phyloP scores from a whole-genome alignment of 768 basidiomycete species.

The Mycena indigotica region DNA sequence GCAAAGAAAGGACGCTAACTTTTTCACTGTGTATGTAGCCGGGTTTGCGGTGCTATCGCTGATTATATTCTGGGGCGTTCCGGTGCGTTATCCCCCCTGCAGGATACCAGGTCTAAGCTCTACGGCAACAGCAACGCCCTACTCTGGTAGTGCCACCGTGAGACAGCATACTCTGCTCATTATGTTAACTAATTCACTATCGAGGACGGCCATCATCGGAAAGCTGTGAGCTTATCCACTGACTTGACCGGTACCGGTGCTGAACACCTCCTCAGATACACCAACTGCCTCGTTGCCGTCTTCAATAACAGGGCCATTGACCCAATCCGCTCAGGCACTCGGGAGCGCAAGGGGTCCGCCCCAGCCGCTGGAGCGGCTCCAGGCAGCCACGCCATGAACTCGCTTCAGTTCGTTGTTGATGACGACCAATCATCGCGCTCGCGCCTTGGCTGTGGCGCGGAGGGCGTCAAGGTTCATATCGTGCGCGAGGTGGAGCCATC shows the following conservation, averaged over 20 bases:
- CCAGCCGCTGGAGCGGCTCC: no score
- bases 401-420: not conserved
- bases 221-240: no score
- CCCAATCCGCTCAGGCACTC: not conserved
- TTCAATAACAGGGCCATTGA: constrained; percentile 18
- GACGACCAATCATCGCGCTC: no score
- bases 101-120: no score
- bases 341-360: no score
- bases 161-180: not conserved
- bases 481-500: not conserved
- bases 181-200: no score
- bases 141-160: constrained; percentile 17
- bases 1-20: no score
- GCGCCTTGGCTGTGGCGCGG: not conserved
- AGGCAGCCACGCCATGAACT: not conserved
- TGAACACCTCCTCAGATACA: no score
- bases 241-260: no score
- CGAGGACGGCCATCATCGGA: constrained; percentile 15
- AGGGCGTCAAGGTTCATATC: not conserved
- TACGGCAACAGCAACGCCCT: constrained; percentile 2
- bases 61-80: constrained; percentile 12
- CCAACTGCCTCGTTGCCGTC: constrained; percentile 20
- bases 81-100: no score
- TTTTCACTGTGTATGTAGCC: constrained; percentile 7
- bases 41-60: constrained; percentile 17